A percentile compares a stretch with the other conserved stretches of the same genome.
phyloP scores from a whole-genome alignment of 805 yeast species.

The Candida pseudoglaebosa region DNA sequence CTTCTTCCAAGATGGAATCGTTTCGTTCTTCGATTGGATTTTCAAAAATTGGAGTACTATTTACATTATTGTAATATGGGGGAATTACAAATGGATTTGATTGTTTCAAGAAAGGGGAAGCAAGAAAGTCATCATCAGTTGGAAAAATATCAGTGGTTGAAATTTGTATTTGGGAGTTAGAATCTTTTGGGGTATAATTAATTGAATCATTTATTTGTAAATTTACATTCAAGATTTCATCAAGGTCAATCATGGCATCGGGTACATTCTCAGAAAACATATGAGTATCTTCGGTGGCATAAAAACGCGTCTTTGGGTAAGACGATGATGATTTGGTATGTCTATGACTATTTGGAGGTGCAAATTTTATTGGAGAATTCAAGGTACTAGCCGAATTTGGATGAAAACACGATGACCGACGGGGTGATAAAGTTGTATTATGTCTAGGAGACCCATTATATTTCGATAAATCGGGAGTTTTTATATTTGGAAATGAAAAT shows the following conservation, averaged over 20 bases:
- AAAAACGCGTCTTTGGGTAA: constrained; percentile 8
- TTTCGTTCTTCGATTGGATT: constrained; percentile 29
- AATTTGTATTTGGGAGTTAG: constrained; percentile 1
- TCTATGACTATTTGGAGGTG: constrained; percentile 2
- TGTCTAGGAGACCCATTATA: constrained; percentile 4
- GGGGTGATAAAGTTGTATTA: constrained; percentile 2
- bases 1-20: constrained; percentile 15
- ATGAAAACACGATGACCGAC: constrained; percentile 1
- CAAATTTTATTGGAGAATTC: constrained; percentile 32
- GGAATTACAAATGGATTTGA: constrained; percentile 16
- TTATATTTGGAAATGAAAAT: constrained; percentile 27
- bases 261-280: constrained; percentile 21
- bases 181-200: constrained; percentile 4
- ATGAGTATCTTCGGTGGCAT: constrained; percentile 8
- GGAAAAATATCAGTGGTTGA: constrained; percentile 4
- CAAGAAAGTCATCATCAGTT: constrained; percentile 24
- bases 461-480: constrained; percentile 13
- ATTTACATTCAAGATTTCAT: constrained; percentile 32
- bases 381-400: constrained; percentile 16
- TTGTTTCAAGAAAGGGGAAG: constrained; percentile 27
- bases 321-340: constrained; percentile 2
- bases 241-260: constrained; percentile 39
- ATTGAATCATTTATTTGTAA: constrained; percentile 21
- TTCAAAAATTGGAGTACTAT: constrained; percentile 18
- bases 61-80: constrained; percentile 7